Evolutionary conservation across 305 asterid genomes (phyloP).

Genomic region (Plantago coronopus): DNA sequence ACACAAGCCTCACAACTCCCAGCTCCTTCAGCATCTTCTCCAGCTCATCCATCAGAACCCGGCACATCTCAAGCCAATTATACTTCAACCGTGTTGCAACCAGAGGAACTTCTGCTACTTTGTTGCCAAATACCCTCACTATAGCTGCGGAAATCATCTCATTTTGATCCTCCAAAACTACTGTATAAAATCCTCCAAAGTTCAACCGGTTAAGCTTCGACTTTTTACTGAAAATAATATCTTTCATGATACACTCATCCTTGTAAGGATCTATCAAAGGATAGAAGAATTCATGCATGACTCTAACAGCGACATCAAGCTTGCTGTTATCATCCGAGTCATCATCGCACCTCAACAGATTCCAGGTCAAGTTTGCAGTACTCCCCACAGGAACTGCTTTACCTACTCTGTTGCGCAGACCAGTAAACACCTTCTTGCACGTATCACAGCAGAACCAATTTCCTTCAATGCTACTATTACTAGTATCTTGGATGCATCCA

Average conservation of each 20-base stretch:
- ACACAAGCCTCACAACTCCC: slow-evolving; percentile 85
- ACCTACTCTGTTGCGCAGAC: slow-evolving; percentile 49
- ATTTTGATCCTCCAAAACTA: slow-evolving; percentile 60
- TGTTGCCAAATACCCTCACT: slow-evolving; percentile 77
- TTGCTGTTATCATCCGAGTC: slow-evolving; percentile 48
- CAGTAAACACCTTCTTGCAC: slow-evolving; percentile 67
- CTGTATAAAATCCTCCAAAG: slow-evolving; percentile 78
- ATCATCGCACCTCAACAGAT: slow-evolving; percentile 50
- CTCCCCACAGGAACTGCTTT: slow-evolving; percentile 53
- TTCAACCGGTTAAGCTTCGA: slow-evolving; percentile 36
- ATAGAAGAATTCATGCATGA: slow-evolving; percentile 87
- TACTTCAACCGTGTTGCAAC: slow-evolving; percentile 73
- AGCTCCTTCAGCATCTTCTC: slow-evolving; percentile 68
- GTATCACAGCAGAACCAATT: slow-evolving; percentile 65
- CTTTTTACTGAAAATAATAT: slow-evolving; percentile 74
- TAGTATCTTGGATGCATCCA: slow-evolving; percentile 46
- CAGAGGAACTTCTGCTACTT: slow-evolving; percentile 88
- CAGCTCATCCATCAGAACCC: slow-evolving; percentile 69
- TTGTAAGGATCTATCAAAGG: slow-evolving; percentile 65
- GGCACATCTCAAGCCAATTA: slow-evolving; percentile 93
- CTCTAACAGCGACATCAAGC: slow-evolving; percentile 67
- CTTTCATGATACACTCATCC: slow-evolving; percentile 64
- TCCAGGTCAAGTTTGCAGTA: slow-evolving; percentile 58
- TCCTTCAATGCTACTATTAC: slow-evolving; percentile 31
- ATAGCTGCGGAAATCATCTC: slow-evolving; percentile 72